Evolutionary conservation across 1,284 basidiomycete species (phyloP).

Genomic region (Pisolithus thermaeus): DNA sequence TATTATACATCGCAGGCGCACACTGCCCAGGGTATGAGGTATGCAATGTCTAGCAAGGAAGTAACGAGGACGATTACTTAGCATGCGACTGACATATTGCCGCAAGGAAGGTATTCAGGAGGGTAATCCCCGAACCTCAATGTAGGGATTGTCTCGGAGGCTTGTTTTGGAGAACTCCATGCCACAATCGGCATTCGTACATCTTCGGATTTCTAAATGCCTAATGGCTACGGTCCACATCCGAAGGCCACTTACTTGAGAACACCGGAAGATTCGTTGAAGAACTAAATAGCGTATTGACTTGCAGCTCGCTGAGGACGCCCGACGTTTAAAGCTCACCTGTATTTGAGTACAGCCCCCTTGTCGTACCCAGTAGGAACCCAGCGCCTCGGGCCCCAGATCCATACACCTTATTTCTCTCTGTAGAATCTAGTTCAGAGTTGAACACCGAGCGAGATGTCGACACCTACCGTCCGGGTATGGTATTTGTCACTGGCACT

Average conservation of each 20-base stretch:
- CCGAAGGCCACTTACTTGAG: constrained; percentile 27
- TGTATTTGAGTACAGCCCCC: constrained; percentile 39
- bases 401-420: constrained; percentile 42
- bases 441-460: not conserved
- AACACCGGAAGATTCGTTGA: constrained; percentile 34
- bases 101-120: constrained; percentile 16
- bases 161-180: constrained; percentile 36
- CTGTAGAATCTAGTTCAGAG: constrained; percentile 15
- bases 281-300: constrained; percentile 26
- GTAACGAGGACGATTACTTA: constrained; percentile 4
- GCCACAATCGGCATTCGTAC: constrained; percentile 33
- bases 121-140: constrained; percentile 34
- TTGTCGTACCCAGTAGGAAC: constrained; percentile 37
- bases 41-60: constrained; percentile 12
- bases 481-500: constrained; percentile 29
- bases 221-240: constrained; percentile 2
- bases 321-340: constrained; percentile 19
- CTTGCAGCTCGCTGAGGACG: constrained; percentile 7
- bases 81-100: not conserved
- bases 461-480: constrained; percentile 26
- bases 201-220: constrained; percentile 23
- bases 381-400: constrained; percentile 34
- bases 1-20: constrained; percentile 26
- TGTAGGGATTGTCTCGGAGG: constrained; percentile 37
- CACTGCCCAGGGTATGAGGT: constrained; percentile 6